Conservation (phyloP, 2,329 filamentous ascomycete genomes). For the Nothophaeocryptopus gaeumannii region DNA sequence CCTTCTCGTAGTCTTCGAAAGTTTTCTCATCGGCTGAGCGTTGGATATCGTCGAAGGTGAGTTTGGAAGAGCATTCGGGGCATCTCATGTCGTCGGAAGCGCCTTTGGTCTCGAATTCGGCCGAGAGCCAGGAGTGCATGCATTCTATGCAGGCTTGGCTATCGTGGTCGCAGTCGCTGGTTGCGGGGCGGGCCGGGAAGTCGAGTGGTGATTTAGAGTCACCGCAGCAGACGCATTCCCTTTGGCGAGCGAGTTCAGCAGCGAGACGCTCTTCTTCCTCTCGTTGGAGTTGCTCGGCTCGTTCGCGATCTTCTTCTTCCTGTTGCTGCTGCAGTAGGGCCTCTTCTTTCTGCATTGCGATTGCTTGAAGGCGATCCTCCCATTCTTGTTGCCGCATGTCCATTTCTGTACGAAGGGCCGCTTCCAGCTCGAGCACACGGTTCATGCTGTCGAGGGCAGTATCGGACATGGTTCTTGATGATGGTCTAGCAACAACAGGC, state of each 20-base stretch:
- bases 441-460: not conserved
- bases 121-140: constrained; percentile 39
- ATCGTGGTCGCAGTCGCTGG: constrained; percentile 35
- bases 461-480: not conserved
- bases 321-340: constrained; percentile 4
- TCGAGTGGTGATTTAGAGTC: constrained; percentile 31
- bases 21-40: constrained; percentile 45
- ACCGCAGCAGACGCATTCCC: constrained; percentile 38
- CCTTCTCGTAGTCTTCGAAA: constrained; percentile 48
- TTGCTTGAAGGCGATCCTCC: constrained; percentile 6
- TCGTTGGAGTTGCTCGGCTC: constrained; percentile 7
- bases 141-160: constrained; percentile 39
- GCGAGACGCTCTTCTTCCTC: constrained; percentile 16
- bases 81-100: constrained; percentile 51
- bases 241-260: constrained; percentile 16
- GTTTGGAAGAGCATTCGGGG: constrained; percentile 48
- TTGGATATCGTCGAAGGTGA: constrained; percentile 48
- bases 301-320: constrained; percentile 11
- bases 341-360: constrained; percentile 13
- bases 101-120: constrained; percentile 36
- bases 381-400: constrained; percentile 8
- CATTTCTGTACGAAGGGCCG: constrained; percentile 5
- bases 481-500: not conserved
- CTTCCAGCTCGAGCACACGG: constrained; percentile 4
- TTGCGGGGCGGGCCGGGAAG: constrained; percentile 36